phyloP scores from a whole-genome alignment of 1,284 basidiomycete genomes.

The Moniliophthora roreri region DNA sequence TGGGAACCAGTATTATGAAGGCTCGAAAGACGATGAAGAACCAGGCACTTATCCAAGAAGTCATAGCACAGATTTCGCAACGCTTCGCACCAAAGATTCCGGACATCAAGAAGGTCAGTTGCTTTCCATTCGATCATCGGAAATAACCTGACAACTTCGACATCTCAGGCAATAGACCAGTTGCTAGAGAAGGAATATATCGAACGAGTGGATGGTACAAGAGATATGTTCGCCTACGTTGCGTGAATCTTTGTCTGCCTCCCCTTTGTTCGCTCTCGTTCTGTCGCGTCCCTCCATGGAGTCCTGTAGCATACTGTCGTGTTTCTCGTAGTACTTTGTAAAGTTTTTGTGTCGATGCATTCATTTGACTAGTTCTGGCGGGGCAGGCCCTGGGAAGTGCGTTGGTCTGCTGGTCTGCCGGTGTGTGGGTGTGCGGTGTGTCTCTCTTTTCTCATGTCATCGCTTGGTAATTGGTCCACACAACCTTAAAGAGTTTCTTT shows the following conservation, averaged over 20 bases:
- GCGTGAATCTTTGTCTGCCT: conserved; percentile 37
- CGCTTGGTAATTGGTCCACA: too few species aligned
- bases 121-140: background rate
- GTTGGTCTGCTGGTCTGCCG: too few species aligned
- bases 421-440: too few species aligned
- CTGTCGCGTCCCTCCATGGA: background rate
- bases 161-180: conserved; percentile 87
- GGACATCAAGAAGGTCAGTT: conserved; percentile 85
- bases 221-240: conserved; percentile 79
- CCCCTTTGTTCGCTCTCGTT: conserved; percentile 7
- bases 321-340: background rate
- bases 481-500: too few species aligned
- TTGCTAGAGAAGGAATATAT: conserved; percentile 98
- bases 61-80: conserved; percentile 88
- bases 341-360: background rate
- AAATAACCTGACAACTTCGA: background rate
- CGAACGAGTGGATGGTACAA: conserved; percentile 84
- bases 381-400: too few species aligned
- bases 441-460: too few species aligned
- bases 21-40: conserved; percentile 98
- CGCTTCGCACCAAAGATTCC: conserved; percentile 90
- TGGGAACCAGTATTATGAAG: conserved; percentile 84
- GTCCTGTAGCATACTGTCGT: conserved; percentile 8
- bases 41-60: conserved; percentile 91
- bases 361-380: too few species aligned